Conservation (phyloP, 192 early-diverging fungal genomes). For the Linderina pennispora region DNA sequence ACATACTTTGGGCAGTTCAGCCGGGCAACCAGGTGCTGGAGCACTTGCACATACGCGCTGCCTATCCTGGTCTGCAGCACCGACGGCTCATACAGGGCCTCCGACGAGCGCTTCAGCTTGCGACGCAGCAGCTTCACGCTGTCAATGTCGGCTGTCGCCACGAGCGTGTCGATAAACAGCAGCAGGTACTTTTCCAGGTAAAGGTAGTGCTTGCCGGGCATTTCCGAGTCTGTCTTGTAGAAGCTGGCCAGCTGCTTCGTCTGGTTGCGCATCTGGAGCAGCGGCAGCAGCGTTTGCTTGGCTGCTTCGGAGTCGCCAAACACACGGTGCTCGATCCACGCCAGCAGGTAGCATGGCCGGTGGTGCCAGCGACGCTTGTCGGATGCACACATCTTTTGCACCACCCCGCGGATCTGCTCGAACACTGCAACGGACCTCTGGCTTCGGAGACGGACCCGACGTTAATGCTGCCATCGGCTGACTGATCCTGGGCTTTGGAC, state of each 20-base stretch:
- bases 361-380: constrained; percentile 43
- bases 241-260: constrained; percentile 40
- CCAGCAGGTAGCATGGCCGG: constrained; percentile 23
- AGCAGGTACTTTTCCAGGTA: constrained; percentile 42
- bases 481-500: too few relatives aligned
- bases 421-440: background rate
- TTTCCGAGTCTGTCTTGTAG: constrained; percentile 45
- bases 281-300: constrained; percentile 25
- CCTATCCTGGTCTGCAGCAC: constrained; percentile 2
- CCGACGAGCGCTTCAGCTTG: constrained; percentile 34
- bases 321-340: constrained; percentile 35
- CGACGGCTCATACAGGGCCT: constrained; percentile 12
- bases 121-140: constrained; percentile 24
- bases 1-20: constrained; percentile 37
- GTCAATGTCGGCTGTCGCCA: constrained; percentile 26
- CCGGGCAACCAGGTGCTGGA: constrained; percentile 17
- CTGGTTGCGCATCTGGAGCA: constrained; percentile 34
- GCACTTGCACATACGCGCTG: constrained; percentile 9
- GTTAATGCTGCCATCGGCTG: too few relatives aligned
- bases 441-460: too few relatives aligned
- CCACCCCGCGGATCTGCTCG: constrained; percentile 10
- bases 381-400: constrained; percentile 17
- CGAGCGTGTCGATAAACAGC: constrained; percentile 27
- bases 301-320: constrained; percentile 19
- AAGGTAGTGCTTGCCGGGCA: constrained; percentile 42